These are phyloP conservation scores for Phycomyces nitens DNA, from an alignment of 192 early-diverging fungal species.

Conservation along the genomic window DNA sequence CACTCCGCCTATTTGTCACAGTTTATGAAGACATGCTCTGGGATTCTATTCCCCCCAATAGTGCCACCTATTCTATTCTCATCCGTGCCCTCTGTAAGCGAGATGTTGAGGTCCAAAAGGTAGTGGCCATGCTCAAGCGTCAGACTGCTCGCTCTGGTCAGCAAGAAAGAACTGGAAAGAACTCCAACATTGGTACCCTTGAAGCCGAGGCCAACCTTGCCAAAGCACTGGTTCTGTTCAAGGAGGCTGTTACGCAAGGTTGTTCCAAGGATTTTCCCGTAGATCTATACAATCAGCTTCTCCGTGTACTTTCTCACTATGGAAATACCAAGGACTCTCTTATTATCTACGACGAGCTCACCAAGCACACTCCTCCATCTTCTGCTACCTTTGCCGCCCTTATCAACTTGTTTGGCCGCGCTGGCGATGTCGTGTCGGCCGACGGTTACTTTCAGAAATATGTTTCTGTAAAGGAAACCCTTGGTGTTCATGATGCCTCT, in stretches of 20 bases:
- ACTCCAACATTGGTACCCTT: slow-evolving; percentile 15
- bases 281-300: slow-evolving; percentile 35
- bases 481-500: slow-evolving; percentile 23
- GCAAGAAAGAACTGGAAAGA: neutral
- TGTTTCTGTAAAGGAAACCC: neutral
- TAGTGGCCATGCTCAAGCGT: slow-evolving; percentile 30
- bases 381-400: slow-evolving; percentile 55
- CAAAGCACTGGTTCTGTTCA: slow-evolving; percentile 32
- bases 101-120: slow-evolving; percentile 39
- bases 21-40: slow-evolving; percentile 37
- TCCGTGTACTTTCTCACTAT: slow-evolving; percentile 35
- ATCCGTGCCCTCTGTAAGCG: slow-evolving; percentile 32
- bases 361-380: slow-evolving; percentile 22
- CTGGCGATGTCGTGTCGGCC: slow-evolving; percentile 30
- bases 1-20: neutral
- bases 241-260: slow-evolving; percentile 11
- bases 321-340: slow-evolving; percentile 29
- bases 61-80: slow-evolving; percentile 28
- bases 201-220: slow-evolving; percentile 31
- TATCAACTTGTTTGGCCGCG: slow-evolving; percentile 44
- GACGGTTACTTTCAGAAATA: slow-evolving; percentile 27
- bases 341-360: slow-evolving; percentile 18
- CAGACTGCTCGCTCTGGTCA: slow-evolving; percentile 23
- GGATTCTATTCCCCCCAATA: slow-evolving; percentile 12
- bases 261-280: slow-evolving; percentile 24